Conservation (phyloP, 148 eudicot species). For the Selenicereus undatus region DNA sequence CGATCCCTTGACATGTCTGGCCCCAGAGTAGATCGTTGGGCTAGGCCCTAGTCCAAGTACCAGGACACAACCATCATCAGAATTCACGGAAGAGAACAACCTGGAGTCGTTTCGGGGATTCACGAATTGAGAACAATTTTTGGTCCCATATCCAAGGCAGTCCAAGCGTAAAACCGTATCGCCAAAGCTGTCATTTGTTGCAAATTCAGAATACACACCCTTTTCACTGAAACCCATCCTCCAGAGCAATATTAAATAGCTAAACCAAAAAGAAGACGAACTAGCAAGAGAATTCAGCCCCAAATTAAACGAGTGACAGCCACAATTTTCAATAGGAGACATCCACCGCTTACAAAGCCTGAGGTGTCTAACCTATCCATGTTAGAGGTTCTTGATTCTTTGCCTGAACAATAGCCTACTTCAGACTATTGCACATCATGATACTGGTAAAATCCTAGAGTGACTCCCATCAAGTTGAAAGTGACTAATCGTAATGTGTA, state of each 20-base stretch:
- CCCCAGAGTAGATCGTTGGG: constrained; percentile 42
- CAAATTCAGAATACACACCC: constrained; percentile 27
- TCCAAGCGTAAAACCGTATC: constrained; percentile 80
- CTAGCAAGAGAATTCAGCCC: constrained; percentile 23
- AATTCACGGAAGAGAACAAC: constrained; percentile 20
- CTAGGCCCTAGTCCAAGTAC: constrained; percentile 95
- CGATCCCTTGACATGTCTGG: constrained; percentile 36
- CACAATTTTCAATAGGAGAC: constrained; percentile 33
- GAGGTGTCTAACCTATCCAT: constrained; percentile 87
- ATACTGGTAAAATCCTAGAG: background rate
- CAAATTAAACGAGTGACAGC: constrained; percentile 33
- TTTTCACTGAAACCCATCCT: constrained; percentile 51
- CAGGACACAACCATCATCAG: constrained; percentile 83
- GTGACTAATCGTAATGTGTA: background rate
- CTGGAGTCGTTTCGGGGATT: constrained; percentile 28
- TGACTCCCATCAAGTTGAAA: constrained; percentile 6
- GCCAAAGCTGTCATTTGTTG: constrained; percentile 38
- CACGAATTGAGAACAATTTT: constrained; percentile 18
- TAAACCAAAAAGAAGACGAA: constrained; percentile 21
- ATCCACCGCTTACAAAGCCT: constrained; percentile 86
- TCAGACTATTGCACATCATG: constrained; percentile 1
- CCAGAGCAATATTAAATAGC: constrained; percentile 14
- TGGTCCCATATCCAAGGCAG: constrained; percentile 62
- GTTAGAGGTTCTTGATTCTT: background rate
- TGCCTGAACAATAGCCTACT: constrained; percentile 7